Conservation (phyloP, 2,329 filamentous ascomycete genomes). For the Ceratocystis eucalypticola region DNA sequence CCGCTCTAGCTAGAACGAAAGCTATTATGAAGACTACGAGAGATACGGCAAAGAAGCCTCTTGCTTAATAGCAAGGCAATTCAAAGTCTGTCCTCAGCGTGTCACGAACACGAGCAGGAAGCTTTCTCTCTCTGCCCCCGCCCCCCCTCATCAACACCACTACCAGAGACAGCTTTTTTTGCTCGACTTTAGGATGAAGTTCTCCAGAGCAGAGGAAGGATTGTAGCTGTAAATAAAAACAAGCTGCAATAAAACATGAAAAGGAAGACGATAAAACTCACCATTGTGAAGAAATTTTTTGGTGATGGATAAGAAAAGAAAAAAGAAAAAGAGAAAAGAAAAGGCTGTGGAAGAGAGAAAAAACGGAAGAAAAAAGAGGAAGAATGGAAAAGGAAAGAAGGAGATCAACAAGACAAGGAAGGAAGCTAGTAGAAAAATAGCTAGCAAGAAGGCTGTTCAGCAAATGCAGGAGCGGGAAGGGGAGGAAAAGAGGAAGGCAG, state of each 20-base stretch:
- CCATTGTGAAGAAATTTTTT: slow-evolving; percentile 17
- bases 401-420: slow-evolving; percentile 17
- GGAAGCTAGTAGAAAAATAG: slow-evolving; percentile 23
- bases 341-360: not conserved
- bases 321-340: slow-evolving; percentile 14
- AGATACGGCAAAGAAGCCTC: not conserved
- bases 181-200: not conserved
- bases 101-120: too few species aligned
- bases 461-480: slow-evolving; percentile 19
- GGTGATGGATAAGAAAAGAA: slow-evolving; percentile 13
- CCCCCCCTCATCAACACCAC: too few species aligned
- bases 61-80: too few species aligned
- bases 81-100: too few species aligned
- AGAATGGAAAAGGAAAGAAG: slow-evolving; percentile 22
- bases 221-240: not conserved
- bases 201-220: slow-evolving; percentile 11
- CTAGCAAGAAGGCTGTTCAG: slow-evolving; percentile 19
- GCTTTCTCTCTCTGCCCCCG: too few species aligned
- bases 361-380: slow-evolving; percentile 19
- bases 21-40: not conserved
- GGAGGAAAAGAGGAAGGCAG: slow-evolving; percentile 13
- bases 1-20: not conserved
- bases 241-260: not conserved
- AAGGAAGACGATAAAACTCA: slow-evolving; percentile 11
- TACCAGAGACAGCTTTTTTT: not conserved